Base-by-base conservation (phyloP, 805 yeast species). In the Starmerella bacillaris region DNA sequence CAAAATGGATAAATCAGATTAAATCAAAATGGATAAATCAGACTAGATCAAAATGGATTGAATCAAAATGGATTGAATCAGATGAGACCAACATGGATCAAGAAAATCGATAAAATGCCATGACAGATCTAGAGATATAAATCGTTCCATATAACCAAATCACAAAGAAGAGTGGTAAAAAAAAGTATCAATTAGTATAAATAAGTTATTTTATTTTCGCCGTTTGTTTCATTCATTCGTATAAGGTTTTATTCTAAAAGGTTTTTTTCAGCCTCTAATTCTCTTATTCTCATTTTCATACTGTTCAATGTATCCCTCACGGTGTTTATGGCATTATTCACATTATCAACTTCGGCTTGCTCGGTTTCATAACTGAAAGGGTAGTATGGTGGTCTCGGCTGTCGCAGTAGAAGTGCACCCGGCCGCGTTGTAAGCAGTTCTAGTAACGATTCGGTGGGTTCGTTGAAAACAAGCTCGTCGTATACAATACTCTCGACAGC, bases 401-500 rank as follows among this genome's bases (percentile, higher is more conserved):
- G 65, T 24, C 54, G 45, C 18, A 53, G 48, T 5, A 59, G 41
- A 21, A 55, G 42, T 3, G 59, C 59, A 4, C 62, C 63, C 5
- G 58, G 58, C 7, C 50, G 36, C 12, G 56, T 45, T 4, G 93
- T 78, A 49, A 86, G 63, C 4, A 73, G 59, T 45, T 76, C 80
- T 58, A 89, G 86, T 56, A 83, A 70, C 16, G 67, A 67, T 47
- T 89, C 96, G 5, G 94, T 83, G 3, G 98, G 98, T 55, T 89
- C 98, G 53, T 78, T 80, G 51, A 89, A 89, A 2, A 89, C 93
- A 15, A 89, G 59, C 52, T 89, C 98, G 51, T 89, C 98, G 49
- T 77, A 89, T 27, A 74, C 58, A 2, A 71, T 56, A 31, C 78
- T 66, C 41, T 72, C 67, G 2, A 78, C 77, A 4, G 59, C 54